Evolutionary conservation across 2,329 filamentous ascomycete genomes (phyloP).

Genomic region (Botrytis hyacinthi): DNA sequence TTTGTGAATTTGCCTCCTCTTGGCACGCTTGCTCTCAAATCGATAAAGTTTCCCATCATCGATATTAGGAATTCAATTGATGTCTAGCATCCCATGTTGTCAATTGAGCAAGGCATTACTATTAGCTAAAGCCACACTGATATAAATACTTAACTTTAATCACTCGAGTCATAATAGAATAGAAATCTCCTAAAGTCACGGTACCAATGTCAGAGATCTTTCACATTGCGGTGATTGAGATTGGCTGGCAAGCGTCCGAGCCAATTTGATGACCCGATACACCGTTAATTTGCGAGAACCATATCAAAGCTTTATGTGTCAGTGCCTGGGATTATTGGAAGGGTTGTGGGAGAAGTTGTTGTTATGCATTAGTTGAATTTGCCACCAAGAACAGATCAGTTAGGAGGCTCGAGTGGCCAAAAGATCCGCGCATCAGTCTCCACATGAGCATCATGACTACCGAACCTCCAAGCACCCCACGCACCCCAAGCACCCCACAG

Average conservation of each 20-base stretch:
- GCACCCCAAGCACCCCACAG: not conserved
- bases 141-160: not conserved
- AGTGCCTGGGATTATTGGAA: not conserved
- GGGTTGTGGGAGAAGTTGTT: not conserved
- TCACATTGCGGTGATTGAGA: not conserved
- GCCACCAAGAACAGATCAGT: not conserved
- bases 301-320: not conserved
- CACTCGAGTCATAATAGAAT: not conserved
- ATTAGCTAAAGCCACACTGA: not conserved
- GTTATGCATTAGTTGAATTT: not conserved
- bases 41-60: not conserved
- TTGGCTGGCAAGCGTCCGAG: not conserved
- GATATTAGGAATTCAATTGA: not conserved
- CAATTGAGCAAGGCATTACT: not conserved
- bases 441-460: not conserved
- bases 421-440: not conserved
- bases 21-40: not conserved
- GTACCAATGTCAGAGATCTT: not conserved
- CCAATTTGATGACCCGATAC: not conserved
- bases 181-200: not conserved
- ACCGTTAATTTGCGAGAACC: not conserved
- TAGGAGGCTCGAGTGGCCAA: not conserved
- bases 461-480: not conserved
- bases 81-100: not conserved
- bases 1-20: not conserved